Percentiles rank a stretch among this genome's conserved stretches.
Evolutionary conservation across 306 rosid genomes (phyloP).

Genomic region (Dryas drummondii): DNA sequence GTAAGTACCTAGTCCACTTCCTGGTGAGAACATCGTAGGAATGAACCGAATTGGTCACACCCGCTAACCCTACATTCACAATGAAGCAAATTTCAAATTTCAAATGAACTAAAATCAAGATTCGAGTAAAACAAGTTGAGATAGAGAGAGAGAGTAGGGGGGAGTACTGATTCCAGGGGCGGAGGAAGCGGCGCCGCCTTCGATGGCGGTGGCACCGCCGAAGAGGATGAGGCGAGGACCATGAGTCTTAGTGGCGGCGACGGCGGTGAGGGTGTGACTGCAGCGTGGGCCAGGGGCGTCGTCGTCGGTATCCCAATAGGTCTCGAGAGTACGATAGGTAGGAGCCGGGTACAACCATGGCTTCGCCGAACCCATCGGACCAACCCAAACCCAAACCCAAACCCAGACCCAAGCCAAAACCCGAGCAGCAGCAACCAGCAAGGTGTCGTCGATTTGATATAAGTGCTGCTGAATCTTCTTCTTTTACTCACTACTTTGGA

Average conservation of each 20-base stretch:
- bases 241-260: constrained; percentile 76
- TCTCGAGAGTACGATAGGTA: constrained; percentile 57
- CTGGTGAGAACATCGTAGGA: constrained; percentile 75
- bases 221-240: constrained; percentile 91
- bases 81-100: background rate
- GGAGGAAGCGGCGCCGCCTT: constrained; percentile 78
- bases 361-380: constrained; percentile 63
- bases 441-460: background rate
- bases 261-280: constrained; percentile 83
- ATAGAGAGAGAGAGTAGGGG: too few species aligned
- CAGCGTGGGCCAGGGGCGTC: constrained; percentile 97
- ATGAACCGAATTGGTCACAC: constrained; percentile 92
- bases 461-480: background rate
- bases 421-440: background rate
- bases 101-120: constrained; percentile 1
- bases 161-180: constrained; percentile 84
- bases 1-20: constrained; percentile 83
- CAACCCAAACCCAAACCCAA: constrained; percentile 8
- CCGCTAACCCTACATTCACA: constrained; percentile 68
- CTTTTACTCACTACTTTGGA: too few species aligned
- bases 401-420: background rate
- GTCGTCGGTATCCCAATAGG: constrained; percentile 83
- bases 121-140: background rate
- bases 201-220: constrained; percentile 98
- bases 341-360: constrained; percentile 95